A percentile compares a stretch with the other conserved stretches of the same genome.
Conservation (phyloP, 2,329 filamentous ascomycete species). For the Triangularia verruculosa region DNA sequence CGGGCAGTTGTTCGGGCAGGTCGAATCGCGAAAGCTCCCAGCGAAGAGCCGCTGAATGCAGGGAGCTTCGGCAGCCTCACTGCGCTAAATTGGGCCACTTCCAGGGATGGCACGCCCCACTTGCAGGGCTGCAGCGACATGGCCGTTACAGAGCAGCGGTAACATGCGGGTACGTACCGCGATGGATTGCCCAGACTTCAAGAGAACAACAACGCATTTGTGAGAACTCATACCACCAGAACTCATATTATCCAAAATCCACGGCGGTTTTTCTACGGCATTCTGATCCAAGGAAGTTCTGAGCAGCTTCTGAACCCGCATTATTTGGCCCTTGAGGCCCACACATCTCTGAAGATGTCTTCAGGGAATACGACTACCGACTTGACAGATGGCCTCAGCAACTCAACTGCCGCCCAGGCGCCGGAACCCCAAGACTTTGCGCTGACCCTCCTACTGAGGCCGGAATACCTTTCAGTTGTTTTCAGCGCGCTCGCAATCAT, state of each 20-base stretch:
- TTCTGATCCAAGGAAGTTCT: neutral
- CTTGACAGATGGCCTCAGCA: slow-evolving; percentile 4
- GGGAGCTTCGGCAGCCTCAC: neutral
- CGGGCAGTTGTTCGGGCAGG: neutral
- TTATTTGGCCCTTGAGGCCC: neutral
- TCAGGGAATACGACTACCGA: slow-evolving; percentile 9
- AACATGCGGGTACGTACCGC: neutral
- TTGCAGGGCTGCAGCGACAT: neutral
- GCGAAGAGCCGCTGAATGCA: neutral
- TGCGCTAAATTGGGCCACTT: neutral
- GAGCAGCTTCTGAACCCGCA: neutral
- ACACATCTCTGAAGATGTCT: slow-evolving; percentile 16
- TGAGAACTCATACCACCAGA: neutral
- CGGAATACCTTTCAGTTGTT: slow-evolving; percentile 45
- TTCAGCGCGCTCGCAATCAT: slow-evolving; percentile 77
- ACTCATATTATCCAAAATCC: neutral
- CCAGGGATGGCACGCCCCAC: neutral
- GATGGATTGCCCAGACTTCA: neutral
- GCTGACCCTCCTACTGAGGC: slow-evolving; percentile 22
- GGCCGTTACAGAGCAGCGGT: neutral
- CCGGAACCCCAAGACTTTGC: slow-evolving; percentile 9
- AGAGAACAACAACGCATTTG: neutral
- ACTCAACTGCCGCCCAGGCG: neutral
- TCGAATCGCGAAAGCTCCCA: neutral
- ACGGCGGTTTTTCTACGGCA: neutral